These are phyloP conservation scores for Mycosarcoma mackinlayi DNA, from an alignment of 1,284 basidiomycete species.

Conservation along the genomic window DNA sequence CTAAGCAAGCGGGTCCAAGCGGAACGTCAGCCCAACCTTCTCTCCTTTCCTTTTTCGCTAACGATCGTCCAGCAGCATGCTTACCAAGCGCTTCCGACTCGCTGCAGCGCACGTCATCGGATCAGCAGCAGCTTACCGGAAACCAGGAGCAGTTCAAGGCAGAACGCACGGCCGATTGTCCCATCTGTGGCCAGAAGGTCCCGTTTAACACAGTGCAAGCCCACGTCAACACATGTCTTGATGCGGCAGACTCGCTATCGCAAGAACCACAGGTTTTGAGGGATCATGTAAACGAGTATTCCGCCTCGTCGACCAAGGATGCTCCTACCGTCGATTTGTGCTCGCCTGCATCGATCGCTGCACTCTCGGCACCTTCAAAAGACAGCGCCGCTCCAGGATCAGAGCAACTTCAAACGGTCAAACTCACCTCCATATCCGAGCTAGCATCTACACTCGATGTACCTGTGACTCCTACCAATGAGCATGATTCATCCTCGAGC, in stretches of 20 bases:
- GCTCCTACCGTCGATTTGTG: conserved; percentile 7
- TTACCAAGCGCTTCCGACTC: conserved; percentile 5
- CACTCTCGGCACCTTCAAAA: background rate
- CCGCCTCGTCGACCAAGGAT: background rate
- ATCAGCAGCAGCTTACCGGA: background rate
- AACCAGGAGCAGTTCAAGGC: conserved; percentile 1
- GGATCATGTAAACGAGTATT: conserved; percentile 26
- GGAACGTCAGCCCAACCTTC: conserved; percentile 41
- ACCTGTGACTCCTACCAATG: conserved; percentile 16
- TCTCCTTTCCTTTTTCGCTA: conserved; percentile 43
- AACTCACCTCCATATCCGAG: conserved; percentile 40
- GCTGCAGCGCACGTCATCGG: conserved; percentile 2
- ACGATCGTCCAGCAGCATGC: conserved; percentile 11
- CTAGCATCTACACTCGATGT: conserved; percentile 28
- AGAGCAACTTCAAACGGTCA: conserved; percentile 8
- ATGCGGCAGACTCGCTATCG: conserved; percentile 22
- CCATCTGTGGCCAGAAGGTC: conserved; percentile 34
- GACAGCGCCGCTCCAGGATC: background rate
- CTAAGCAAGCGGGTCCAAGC: conserved; percentile 23
- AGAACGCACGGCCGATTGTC: conserved; percentile 32
- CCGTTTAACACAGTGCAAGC: conserved; percentile 44
- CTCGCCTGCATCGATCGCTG: conserved; percentile 17
- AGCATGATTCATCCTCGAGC: background rate
- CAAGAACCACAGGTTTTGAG: conserved; percentile 10
- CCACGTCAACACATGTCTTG: conserved; percentile 52